Evolutionary conservation across 257 asterid species (phyloP).

Genomic region (Jasminum sambac): DNA sequence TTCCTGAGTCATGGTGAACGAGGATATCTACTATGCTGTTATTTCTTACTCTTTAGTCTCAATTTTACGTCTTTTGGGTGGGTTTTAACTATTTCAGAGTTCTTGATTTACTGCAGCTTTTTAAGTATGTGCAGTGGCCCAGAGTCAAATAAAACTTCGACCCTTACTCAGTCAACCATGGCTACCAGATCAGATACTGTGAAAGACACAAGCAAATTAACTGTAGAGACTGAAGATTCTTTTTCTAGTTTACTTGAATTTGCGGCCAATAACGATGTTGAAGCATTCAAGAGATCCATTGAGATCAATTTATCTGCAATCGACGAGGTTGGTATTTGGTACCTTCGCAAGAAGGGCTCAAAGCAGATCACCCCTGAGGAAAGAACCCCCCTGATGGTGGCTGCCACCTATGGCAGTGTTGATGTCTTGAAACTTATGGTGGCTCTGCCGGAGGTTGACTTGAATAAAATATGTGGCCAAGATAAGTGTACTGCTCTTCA

Average conservation of each 20-base stretch:
- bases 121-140: conserved; percentile 55
- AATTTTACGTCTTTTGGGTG: not conserved
- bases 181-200: conserved; percentile 28
- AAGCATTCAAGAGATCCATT: conserved; percentile 62
- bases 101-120: conserved; percentile 46
- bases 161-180: conserved; percentile 25
- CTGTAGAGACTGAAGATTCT: conserved; percentile 63
- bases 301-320: conserved; percentile 71
- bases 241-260: conserved; percentile 79
- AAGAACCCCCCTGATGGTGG: conserved; percentile 90
- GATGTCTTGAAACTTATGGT: conserved; percentile 78
- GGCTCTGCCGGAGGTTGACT: conserved; percentile 79
- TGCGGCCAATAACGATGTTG: conserved; percentile 79
- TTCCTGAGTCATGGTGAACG: not conserved
- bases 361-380: conserved; percentile 67
- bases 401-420: conserved; percentile 78
- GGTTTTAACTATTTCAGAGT: not conserved
- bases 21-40: not conserved
- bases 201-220: conserved; percentile 45
- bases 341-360: conserved; percentile 66
- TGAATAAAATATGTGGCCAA: conserved; percentile 71
- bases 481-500: conserved; percentile 91
- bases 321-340: conserved; percentile 82
- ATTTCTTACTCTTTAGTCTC: not conserved
- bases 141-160: conserved; percentile 37